These are phyloP conservation scores for Colletotrichum noveboracense DNA, from an alignment of 2,329 filamentous ascomycete genomes.

Conservation along the genomic window DNA sequence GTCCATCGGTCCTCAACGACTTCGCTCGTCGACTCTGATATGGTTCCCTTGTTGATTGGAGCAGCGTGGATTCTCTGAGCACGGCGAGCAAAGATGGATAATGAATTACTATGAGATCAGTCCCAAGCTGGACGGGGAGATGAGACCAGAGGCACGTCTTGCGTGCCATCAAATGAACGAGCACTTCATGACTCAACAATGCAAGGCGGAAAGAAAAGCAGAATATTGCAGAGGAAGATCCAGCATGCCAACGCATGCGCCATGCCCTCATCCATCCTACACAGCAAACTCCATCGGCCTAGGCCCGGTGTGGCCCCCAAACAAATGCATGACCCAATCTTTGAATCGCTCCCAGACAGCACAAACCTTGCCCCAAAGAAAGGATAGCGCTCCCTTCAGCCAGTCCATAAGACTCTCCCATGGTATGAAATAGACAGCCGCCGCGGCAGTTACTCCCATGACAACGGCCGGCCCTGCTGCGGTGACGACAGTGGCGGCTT, in stretches of 20 bases:
- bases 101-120: background rate
- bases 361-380: background rate
- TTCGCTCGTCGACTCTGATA: too few relatives aligned
- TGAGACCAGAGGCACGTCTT: background rate
- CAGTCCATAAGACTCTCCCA: background rate
- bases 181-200: background rate
- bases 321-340: background rate
- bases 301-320: background rate
- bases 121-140: background rate
- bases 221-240: background rate
- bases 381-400: background rate
- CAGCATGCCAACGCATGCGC: background rate
- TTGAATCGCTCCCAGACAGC: background rate
- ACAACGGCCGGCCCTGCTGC: background rate
- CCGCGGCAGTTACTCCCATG: background rate
- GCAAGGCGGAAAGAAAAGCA: background rate
- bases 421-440: slow-evolving; percentile 1
- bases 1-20: too few relatives aligned
- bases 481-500: background rate
- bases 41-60: too few relatives aligned
- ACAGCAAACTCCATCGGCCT: background rate
- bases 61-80: too few relatives aligned
- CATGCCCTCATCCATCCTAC: background rate
- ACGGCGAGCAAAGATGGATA: too few relatives aligned
- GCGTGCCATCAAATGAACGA: background rate